A percentile compares a stretch with the other conserved stretches of the same genome.
phyloP scores from a whole-genome alignment of 2,329 filamentous ascomycete genomes.

The Diaporthe eres region DNA sequence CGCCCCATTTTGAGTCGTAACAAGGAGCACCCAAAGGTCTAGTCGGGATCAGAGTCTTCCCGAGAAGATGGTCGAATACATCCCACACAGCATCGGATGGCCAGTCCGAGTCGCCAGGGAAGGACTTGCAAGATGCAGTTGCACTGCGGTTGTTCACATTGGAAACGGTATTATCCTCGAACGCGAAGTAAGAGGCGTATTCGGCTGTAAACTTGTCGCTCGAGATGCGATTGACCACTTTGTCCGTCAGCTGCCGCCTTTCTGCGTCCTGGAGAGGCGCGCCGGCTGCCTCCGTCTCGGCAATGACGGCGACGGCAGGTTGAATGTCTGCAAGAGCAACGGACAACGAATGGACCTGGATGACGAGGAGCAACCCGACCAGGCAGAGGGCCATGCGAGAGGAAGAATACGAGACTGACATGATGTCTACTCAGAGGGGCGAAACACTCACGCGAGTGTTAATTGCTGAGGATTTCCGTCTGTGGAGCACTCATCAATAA shows the following conservation, averaged over 20 bases:
- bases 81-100: constrained; percentile 62
- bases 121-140: constrained; percentile 42
- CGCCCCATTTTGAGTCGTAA: constrained; percentile 58
- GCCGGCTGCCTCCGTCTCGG: constrained; percentile 1
- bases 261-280: constrained; percentile 9
- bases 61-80: constrained; percentile 64
- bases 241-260: constrained; percentile 20
- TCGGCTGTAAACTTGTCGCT: not conserved
- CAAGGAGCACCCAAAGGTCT: constrained; percentile 67
- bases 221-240: not conserved
- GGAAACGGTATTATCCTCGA: not conserved
- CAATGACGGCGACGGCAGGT: not conserved
- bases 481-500: not conserved
- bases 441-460: not conserved
- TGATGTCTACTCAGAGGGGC: not conserved
- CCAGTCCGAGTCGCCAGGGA: constrained; percentile 69
- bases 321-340: not conserved
- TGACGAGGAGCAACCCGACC: not conserved
- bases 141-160: not conserved
- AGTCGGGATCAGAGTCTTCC: constrained; percentile 65
- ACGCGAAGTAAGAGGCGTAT: constrained; percentile 9
- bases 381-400: not conserved
- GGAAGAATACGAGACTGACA: not conserved
- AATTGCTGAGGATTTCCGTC: not conserved
- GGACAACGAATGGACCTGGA: not conserved